Base-by-base conservation (phyloP, 306 rosid genomes). In the Prunus dulcis region DNA sequence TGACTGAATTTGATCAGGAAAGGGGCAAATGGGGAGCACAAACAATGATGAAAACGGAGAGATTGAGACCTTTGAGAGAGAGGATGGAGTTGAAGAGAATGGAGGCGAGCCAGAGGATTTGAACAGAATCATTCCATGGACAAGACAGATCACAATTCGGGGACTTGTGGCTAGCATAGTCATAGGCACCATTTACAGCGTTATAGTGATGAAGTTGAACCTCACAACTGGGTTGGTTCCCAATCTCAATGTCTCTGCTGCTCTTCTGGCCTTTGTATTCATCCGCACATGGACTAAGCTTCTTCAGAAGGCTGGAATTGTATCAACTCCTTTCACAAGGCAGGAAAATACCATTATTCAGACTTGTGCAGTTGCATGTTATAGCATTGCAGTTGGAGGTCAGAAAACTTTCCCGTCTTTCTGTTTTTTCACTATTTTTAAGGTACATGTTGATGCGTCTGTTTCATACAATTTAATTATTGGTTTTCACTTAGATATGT, bases 171-270 rank as follows among this genome's bases (percentile, higher is more conserved):
- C 98, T 4, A 96, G 99, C 70, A 11, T 86, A 11, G 51, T 81
- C 9, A 89, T 96, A 79, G 99, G 99, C 43, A 51, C 74, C 25
- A 84, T 96, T 49, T 96, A 96, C 73, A 96, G 99, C 76, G 88
- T 91, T 73, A 89, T 96, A 46, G 99, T 89, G 73, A 93, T 77
- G 91, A 96, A 96, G 88, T 84, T 96, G 30, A 93, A 88, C 82
- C 99, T 96, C 72, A 96, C 99, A n/a, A 92, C 98, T 45, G 99
- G 99, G 4, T 69, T 96, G 78, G 96, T 96, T 19, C 99, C 99
- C 10, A 96, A 92, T 78, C 93, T 96, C 75, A 96, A 96, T 80
- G 98, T 96, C 75, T 96, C 99, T 6, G 99, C 96, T 38, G 98
- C 99, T 78, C 89, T 96, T 11, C 86, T 96, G n/a, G 99, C 94